phyloP scores from a whole-genome alignment of 179 eudicot species.

The Drosera spatulata region DNA sequence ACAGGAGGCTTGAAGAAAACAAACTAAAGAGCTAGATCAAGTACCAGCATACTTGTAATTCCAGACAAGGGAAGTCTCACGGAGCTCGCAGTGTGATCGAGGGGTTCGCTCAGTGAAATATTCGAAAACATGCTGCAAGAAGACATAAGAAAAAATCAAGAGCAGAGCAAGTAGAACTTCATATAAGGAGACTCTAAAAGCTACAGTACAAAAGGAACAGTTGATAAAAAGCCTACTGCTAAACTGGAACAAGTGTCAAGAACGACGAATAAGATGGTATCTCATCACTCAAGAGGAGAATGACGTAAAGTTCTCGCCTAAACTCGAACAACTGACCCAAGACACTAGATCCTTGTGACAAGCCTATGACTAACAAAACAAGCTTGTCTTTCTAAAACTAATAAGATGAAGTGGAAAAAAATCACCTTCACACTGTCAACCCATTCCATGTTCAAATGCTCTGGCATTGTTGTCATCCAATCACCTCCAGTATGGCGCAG shows the following conservation, averaged over 20 bases:
- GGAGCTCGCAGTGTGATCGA: constrained; percentile 75
- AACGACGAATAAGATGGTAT: too few relatives aligned
- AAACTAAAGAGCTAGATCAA: not conserved
- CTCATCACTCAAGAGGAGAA: too few relatives aligned
- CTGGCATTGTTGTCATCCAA: constrained; percentile 98
- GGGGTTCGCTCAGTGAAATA: constrained; percentile 94
- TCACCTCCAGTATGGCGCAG: constrained; percentile 58
- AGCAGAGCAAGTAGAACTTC: too few relatives aligned
- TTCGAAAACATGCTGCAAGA: constrained; percentile 78
- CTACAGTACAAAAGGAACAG: too few relatives aligned
- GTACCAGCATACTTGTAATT: constrained; percentile 85
- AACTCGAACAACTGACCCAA: too few relatives aligned
- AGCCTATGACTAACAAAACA: too few relatives aligned
- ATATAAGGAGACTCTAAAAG: too few relatives aligned
- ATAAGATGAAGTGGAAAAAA: not conserved
- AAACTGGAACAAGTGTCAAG: too few relatives aligned
- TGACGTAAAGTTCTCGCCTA: too few relatives aligned
- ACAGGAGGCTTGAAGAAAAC: not conserved
- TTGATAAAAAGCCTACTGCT: too few relatives aligned
- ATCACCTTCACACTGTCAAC: constrained; percentile 74
- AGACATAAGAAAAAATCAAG: not conserved
- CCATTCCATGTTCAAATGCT: constrained; percentile 81
- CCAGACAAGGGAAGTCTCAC: constrained; percentile 90
- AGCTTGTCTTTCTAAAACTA: too few relatives aligned
- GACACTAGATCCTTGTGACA: too few relatives aligned